Evolutionary conservation across 2,329 filamentous ascomycete genomes (phyloP), one percentile per base, ranked within the genome.

Genomic region (Endothia cerciana): DNA sequence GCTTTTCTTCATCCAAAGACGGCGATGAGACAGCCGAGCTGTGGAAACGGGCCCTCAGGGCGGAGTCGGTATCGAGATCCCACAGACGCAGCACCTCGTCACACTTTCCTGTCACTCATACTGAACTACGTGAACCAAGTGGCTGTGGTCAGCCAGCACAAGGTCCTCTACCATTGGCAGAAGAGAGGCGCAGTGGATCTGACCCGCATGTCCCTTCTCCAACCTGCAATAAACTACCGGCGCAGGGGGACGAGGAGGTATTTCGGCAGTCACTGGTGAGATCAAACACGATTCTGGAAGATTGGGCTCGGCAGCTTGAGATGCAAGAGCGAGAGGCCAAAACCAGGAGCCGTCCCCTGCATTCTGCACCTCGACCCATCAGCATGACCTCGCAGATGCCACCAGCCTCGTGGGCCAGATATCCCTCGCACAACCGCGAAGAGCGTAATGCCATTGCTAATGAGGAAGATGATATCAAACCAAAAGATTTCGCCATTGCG

Each of bases 331-430:
- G 30, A 60, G 33, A 41, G 63, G 40, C 51, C 43, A 45, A 71
- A 15, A 6, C 51, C 13, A 43, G 25, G 13, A 57, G 25, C 13
- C 40, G 22, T 25, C 15, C 36, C 22, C 11, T 41, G 19, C 25
- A 58, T n/a, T 25, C 58, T 19, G 22, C 17, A 13, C 22, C 53
- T 1, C 58, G 40, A 22, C n/a, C 36, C 15, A 11, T 38, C 63
- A 36, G n/a, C 47, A 58, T 45, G 45, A 22, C 33, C 11, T 41
- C 41, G 10, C 62, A 43, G 7, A 62, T 57, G 28, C 28, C 64
- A 60, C 74, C 75, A 4, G 69, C 68, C 17, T 73, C 77, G 8
- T 79, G 78, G 77, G 70, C 77, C 11, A 77, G 64, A 36, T 78
- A 73, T 62, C 72, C 75, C 22, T 77, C 77, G 3, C 70, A 74